A percentile compares a stretch with the other conserved stretches of the same genome.
Evolutionary conservation across 1,284 basidiomycete genomes (phyloP).

Genomic region (Leccinum ponderosum): DNA sequence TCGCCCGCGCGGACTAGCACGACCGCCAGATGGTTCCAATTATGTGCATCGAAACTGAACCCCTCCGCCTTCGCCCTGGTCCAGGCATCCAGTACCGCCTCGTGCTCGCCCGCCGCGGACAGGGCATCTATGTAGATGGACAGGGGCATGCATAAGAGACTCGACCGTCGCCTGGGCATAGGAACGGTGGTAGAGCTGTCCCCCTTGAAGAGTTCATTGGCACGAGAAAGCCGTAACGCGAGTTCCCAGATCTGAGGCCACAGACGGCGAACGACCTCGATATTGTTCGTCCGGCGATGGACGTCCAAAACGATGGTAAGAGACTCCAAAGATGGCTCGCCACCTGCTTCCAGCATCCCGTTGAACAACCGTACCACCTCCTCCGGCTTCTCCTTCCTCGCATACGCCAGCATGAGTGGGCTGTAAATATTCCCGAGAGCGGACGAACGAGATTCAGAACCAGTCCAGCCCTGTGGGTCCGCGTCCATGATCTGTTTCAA

Average conservation of each 20-base stretch:
- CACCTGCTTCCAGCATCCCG: conserved; percentile 56
- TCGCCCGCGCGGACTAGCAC: conserved; percentile 82
- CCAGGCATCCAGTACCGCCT: conserved; percentile 73
- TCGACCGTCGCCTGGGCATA: conserved; percentile 40
- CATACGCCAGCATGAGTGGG: conserved; percentile 65
- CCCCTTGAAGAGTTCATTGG: conserved; percentile 35
- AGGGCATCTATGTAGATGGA: conserved; percentile 85
- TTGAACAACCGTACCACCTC: conserved; percentile 62
- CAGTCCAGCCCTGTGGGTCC: conserved; percentile 43
- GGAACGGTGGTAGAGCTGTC: conserved; percentile 14
- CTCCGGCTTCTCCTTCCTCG: conserved; percentile 46
- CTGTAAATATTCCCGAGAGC: conserved; percentile 59
- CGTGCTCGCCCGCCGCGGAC: conserved; percentile 63
- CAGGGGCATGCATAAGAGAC: conserved; percentile 75
- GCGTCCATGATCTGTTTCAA: conserved; percentile 48
- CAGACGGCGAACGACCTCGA: conserved; percentile 56
- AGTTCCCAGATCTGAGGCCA: conserved; percentile 74
- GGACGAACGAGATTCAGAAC: conserved; percentile 39
- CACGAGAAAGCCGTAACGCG: conserved; percentile 43
- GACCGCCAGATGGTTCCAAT: conserved; percentile 88
- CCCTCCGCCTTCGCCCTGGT: conserved; percentile 60
- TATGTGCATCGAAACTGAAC: conserved; percentile 85
- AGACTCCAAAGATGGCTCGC: conserved; percentile 57
- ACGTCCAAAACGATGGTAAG: conserved; percentile 75
- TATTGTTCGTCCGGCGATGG: conserved; percentile 64